A percentile compares a stretch with the other conserved stretches of the same genome.
phyloP scores from a whole-genome alignment of 345 rosid genomes.

The Ceriops decandra region DNA sequence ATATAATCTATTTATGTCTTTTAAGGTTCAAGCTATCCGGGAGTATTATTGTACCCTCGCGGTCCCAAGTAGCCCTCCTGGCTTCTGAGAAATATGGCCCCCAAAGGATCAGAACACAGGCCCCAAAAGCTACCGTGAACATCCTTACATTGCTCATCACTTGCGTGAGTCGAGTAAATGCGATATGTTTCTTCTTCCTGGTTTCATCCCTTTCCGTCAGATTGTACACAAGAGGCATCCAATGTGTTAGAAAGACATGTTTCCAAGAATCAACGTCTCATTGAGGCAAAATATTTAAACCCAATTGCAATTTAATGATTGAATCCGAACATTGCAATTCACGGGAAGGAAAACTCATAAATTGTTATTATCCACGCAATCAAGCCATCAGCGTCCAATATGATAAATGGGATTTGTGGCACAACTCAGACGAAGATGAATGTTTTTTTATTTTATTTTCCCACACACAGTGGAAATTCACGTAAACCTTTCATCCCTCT shows the following conservation, averaged over 20 bases:
- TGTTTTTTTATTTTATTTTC: too few relatives aligned
- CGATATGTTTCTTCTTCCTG: conserved; percentile 2
- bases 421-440: background rate
- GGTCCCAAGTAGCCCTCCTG: conserved; percentile 11
- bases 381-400: conserved; percentile 5
- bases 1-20: background rate
- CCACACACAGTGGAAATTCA: conserved; percentile 12
- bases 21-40: conserved; percentile 9
- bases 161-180: conserved; percentile 44
- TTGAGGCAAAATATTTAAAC: conserved; percentile 25
- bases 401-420: background rate
- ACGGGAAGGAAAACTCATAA: background rate
- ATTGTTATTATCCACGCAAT: background rate
- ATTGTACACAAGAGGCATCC: conserved; percentile 41
- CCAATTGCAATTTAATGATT: conserved; percentile 1
- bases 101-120: conserved; percentile 12
- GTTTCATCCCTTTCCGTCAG: conserved; percentile 14
- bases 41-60: background rate
- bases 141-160: conserved; percentile 34
- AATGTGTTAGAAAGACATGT: conserved; percentile 6
- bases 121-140: conserved; percentile 23
- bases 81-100: conserved; percentile 4
- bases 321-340: background rate
- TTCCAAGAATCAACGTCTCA: conserved; percentile 20
- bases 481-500: conserved; percentile 8